Evolutionary conservation across 2,329 filamentous ascomycete species (phyloP).

Genomic region (Pseudonectria buxi): DNA sequence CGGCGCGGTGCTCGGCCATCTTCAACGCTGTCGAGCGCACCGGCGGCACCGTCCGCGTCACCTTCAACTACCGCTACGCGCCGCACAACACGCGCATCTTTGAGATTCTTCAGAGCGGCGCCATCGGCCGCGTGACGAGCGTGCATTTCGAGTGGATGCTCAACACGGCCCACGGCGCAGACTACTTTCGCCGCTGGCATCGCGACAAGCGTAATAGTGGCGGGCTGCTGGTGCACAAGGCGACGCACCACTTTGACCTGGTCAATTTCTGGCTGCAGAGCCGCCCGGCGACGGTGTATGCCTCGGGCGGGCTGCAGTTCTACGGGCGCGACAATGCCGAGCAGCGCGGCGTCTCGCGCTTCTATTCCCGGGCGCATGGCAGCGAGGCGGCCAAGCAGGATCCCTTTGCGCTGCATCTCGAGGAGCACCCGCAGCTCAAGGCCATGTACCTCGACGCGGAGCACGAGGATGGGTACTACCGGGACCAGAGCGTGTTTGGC

Average conservation of each 20-base stretch:
- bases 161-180: conserved; percentile 54
- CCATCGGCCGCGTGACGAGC: conserved; percentile 49
- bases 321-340: conserved; percentile 58
- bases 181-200: conserved; percentile 60
- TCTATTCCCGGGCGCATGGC: conserved; percentile 44
- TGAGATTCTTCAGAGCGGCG: conserved; percentile 45
- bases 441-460: conserved; percentile 56
- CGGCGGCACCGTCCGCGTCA: conserved; percentile 45
- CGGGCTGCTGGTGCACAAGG: conserved; percentile 55
- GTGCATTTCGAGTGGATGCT: conserved; percentile 60
- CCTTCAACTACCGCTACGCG: conserved; percentile 59
- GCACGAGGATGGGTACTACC: conserved; percentile 55
- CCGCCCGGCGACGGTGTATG: conserved; percentile 48
- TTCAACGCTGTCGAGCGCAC: conserved; percentile 23
- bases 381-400: conserved; percentile 45
- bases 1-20: conserved; percentile 45
- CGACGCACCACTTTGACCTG: conserved; percentile 57
- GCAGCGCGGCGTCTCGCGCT: conserved; percentile 41
- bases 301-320: conserved; percentile 51
- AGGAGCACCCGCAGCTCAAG: conserved; percentile 46
- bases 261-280: conserved; percentile 57
- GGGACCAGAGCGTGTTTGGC: conserved; percentile 56
- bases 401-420: conserved; percentile 53
- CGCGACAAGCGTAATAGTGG: conserved; percentile 54
- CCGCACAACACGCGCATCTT: conserved; percentile 58